A percentile compares a stretch with the other conserved stretches of the same genome.
These are phyloP conservation scores for Lactifluus piperatus DNA, from an alignment of 768 basidiomycete species.

Conservation along the genomic window DNA sequence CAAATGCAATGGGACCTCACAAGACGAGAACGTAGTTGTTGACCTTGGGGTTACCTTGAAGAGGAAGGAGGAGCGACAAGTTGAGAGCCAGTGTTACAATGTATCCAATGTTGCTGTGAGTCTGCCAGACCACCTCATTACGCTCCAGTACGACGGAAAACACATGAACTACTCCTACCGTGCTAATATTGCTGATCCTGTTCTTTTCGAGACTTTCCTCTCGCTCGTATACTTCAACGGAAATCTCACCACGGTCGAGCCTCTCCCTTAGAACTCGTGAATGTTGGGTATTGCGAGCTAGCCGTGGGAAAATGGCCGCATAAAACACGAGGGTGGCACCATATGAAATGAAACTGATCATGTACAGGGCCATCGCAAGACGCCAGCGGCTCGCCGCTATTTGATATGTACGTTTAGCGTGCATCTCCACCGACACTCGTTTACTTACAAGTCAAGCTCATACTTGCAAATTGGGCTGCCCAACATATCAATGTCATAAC, in stretches of 20 bases:
- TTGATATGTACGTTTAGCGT: not conserved
- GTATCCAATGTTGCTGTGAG: constrained; percentile 71
- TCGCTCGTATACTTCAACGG: constrained; percentile 53
- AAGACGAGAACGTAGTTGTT: constrained; percentile 68
- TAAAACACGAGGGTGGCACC: constrained; percentile 80
- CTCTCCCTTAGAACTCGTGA: constrained; percentile 45
- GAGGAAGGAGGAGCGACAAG: constrained; percentile 59
- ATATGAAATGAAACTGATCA: constrained; percentile 71
- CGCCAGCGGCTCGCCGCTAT: constrained; percentile 61
- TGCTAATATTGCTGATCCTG: constrained; percentile 76
- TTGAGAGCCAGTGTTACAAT: constrained; percentile 57
- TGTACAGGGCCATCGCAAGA: constrained; percentile 70
- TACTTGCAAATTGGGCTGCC: constrained; percentile 71
- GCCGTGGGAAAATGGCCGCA: constrained; percentile 67
- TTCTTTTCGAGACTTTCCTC: constrained; percentile 82
- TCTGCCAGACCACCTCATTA: constrained; percentile 30
- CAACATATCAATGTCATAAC: constrained; percentile 66
- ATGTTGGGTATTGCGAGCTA: constrained; percentile 69
- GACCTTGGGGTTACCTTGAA: constrained; percentile 47
- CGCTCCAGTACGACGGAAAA: not conserved
- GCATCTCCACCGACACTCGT: not conserved
- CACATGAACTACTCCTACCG: constrained; percentile 35
- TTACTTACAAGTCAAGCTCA: constrained; percentile 57
- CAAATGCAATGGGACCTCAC: constrained; percentile 31
- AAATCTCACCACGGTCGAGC: constrained; percentile 51